Conservation (phyloP, 306 rosid genomes). For the Prunus dulcis region DNA sequence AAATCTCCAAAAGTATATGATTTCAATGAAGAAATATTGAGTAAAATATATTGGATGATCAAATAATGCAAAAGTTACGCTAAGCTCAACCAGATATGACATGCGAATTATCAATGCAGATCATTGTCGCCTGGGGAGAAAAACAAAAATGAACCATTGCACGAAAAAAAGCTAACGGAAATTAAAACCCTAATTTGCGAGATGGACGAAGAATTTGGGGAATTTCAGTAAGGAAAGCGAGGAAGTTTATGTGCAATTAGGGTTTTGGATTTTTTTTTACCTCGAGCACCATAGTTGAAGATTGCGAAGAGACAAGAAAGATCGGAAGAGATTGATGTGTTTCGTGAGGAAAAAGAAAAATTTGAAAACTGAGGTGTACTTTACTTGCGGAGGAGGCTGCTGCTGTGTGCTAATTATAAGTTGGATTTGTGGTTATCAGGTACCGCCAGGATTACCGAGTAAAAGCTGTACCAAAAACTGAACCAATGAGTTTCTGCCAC, state of each 20-base stretch:
- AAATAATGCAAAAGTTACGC: background rate
- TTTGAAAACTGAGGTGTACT: background rate
- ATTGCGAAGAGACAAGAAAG: conserved; percentile 20
- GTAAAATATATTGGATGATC: background rate
- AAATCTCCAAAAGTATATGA: background rate
- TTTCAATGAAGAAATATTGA: background rate
- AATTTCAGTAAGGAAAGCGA: background rate
- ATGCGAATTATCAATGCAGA: conserved; percentile 80
- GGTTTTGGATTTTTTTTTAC: conserved; percentile 34
- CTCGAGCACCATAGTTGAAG: conserved; percentile 88
- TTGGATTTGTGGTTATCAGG: background rate
- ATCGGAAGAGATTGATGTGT: background rate
- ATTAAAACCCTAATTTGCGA: conserved; percentile 43
- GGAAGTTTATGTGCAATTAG: background rate
- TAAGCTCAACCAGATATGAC: background rate
- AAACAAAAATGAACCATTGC: background rate
- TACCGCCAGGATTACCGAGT: background rate
- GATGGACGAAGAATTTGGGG: background rate
- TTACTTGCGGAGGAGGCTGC: conserved; percentile 15
- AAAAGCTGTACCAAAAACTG: background rate
- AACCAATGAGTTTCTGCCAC: background rate
- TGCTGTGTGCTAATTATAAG: background rate
- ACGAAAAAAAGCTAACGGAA: background rate
- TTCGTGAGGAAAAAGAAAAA: background rate
- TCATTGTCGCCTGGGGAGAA: conserved; percentile 74